Conservation (phyloP, 2,329 filamentous ascomycete species). For the Coniochaeta sp. region DNA sequence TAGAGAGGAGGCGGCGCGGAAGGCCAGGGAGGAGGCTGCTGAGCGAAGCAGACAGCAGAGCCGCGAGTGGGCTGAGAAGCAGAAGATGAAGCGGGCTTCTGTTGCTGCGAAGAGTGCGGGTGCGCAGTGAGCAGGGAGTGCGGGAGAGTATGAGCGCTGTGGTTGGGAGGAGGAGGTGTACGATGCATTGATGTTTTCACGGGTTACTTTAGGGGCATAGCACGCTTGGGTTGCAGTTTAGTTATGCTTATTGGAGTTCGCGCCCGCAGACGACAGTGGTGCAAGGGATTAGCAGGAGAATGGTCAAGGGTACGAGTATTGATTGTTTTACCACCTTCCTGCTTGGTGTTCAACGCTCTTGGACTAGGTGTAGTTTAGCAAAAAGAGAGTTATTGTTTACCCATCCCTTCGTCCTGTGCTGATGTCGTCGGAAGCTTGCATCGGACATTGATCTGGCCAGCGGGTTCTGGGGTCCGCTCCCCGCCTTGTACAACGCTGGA, state of each 20-base stretch:
- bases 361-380: too few species aligned
- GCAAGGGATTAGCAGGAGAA: background rate
- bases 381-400: background rate
- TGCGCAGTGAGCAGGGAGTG: too few species aligned
- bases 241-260: background rate
- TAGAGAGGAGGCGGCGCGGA: slow-evolving; percentile 40
- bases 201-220: slow-evolving; percentile 1
- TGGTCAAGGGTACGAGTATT: background rate
- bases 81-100: slow-evolving; percentile 30
- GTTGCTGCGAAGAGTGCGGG: too few species aligned
- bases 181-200: background rate
- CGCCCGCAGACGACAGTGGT: too few species aligned
- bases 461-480: background rate
- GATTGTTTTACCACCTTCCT: background rate
- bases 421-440: too few species aligned
- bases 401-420: background rate
- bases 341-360: too few species aligned
- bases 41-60: slow-evolving; percentile 52
- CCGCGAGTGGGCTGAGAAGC: slow-evolving; percentile 57
- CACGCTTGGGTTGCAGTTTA: background rate
- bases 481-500: too few species aligned
- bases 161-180: too few species aligned
- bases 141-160: too few species aligned
- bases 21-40: slow-evolving; percentile 51
- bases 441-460: background rate